Evolutionary conservation across 108 stramenopile genomes (phyloP), one percentile per base, ranked within the genome.

Genomic region (Skeletonema marinoi): DNA sequence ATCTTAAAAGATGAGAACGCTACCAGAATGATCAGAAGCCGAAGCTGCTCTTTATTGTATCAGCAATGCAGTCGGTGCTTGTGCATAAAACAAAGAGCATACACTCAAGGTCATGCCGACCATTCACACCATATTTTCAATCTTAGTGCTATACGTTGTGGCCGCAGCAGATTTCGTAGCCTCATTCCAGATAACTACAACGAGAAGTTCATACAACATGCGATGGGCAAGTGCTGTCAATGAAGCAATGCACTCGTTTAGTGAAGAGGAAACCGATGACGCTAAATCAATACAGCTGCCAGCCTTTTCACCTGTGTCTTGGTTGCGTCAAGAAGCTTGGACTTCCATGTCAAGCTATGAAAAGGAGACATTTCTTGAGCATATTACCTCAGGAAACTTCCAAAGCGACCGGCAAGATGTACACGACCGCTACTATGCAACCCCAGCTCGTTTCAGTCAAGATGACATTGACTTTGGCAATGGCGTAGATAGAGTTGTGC

Each of bases 401-500:
- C 42, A 10, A 39, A 68, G 72, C 72, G 62, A 78, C 7, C 66
- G 60, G 25, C 65, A 60, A 17, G 21, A 66, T 12, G 66, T 62
- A 14, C 39, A 54, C 19, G 44, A 50, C 30, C 60, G 36, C 31
- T 71, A 46, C 32, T 79, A 41, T 74, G 66, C 78, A 59, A 68
- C 64, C 17, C 42, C 44, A 14, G 6, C 44, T 30, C 51, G 62
- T 13, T 79, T 74, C 50, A 44, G 13, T 36, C 33, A 17, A 41
- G 32, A 8, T 44, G 30, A 58, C 8, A 66, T 79, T 9, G 32
- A 44, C n/a, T 80, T 80, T 65, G 79, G 79, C 31, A 70, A 70
- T 41, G 61, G 75, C 25, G 69, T 80, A 5, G 79, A 80, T 64
- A 66, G 79, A 30, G 79, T 80, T 4, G 74, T 80, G 33, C 51